Evolutionary conservation across 345 rosid species (phyloP), one percentile per base, ranked within the genome.

Genomic region (Capsella bursapastoris): DNA sequence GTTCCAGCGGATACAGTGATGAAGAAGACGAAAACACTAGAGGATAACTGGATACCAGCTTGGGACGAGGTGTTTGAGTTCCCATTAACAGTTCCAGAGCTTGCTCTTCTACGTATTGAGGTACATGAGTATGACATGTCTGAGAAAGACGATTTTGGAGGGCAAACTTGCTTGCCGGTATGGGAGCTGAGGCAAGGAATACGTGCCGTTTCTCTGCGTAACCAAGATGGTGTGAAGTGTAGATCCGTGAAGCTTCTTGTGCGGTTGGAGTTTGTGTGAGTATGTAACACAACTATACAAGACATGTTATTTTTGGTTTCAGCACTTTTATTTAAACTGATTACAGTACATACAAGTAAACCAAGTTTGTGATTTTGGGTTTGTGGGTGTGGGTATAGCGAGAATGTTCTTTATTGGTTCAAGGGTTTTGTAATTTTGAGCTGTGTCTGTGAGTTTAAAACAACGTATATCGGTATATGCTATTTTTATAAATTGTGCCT

Each of bases 111-210:
- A 31, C 82, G 96, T 22, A 71, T 91, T 11, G 97, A 93, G 75
- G 97, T 93, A n/a, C 95, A 88, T 7, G 96, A 93, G 73, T 91
- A 89, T 2, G 97, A 93, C 81, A 80, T 85, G 88, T 89, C 97
- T 0, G 96, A 88, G 68, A 93, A 87, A 78, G 97, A 94, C 47
- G 98, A 94, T 77, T 94, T 94, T 51, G 93, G 93, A 50, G 97
- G 98, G 47, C 97, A 94, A 86, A 84, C 95, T 48, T 88, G 92
- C 83, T 71, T 94, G 34, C 97, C 96, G 6, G 81, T 91, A 52
- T 81, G 83, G 11, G 98, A 93, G 75, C 16, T 93, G 76, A 83
- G 80, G 74, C 70, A 79, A 34, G 97, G 98, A 72, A 86, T 93
- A 44, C 90, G 97, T 69, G 84, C 86, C 8, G 84, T 91, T 77